A percentile compares a stretch with the other conserved stretches of the same genome.
Conservation (phyloP, 1,284 basidiomycete species). For the Apiotrichum porosum region DNA sequence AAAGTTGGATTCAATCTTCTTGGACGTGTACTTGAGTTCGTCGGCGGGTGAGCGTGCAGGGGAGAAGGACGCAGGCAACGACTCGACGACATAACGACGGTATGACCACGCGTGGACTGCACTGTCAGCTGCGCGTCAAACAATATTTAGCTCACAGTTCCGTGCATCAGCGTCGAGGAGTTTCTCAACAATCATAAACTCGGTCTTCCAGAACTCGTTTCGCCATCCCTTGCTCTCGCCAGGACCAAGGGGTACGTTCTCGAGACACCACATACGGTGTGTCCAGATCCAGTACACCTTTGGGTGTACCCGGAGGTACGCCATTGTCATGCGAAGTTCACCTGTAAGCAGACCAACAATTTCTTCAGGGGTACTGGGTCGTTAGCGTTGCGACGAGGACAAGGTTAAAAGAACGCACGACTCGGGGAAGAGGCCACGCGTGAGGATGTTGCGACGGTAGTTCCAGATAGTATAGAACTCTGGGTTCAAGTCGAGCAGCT, state of each 20-base stretch:
- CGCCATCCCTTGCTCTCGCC: constrained; percentile 58
- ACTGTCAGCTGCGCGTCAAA: background rate
- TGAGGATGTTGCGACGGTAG: constrained; percentile 72
- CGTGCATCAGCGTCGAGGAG: constrained; percentile 82
- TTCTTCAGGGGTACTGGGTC: constrained; percentile 51
- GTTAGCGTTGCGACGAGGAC: no score
- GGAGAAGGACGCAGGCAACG: constrained; percentile 54
- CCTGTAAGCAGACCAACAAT: constrained; percentile 61
- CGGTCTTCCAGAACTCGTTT: constrained; percentile 70
- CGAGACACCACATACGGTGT: constrained; percentile 87
- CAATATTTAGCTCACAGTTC: constrained; percentile 63
- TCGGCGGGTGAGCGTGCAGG: constrained; percentile 47
- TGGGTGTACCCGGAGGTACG: constrained; percentile 72
- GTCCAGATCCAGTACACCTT: constrained; percentile 98
- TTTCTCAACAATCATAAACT: constrained; percentile 78
- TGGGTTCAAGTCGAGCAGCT: constrained; percentile 72
- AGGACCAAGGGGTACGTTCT: constrained; percentile 70
- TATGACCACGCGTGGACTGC: constrained; percentile 91
- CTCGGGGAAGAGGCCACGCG: constrained; percentile 64
- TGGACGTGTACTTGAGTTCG: constrained; percentile 76
- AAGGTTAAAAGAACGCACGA: no score
- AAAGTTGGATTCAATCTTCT: constrained; percentile 90
- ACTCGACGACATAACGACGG: constrained; percentile 71
- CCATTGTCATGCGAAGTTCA: constrained; percentile 76
- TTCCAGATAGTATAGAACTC: constrained; percentile 94